Evolutionary conservation across 495 filamentous ascomycete genomes (phyloP), one percentile per base, ranked within the genome.

Genomic region (Penicillium parvum): DNA sequence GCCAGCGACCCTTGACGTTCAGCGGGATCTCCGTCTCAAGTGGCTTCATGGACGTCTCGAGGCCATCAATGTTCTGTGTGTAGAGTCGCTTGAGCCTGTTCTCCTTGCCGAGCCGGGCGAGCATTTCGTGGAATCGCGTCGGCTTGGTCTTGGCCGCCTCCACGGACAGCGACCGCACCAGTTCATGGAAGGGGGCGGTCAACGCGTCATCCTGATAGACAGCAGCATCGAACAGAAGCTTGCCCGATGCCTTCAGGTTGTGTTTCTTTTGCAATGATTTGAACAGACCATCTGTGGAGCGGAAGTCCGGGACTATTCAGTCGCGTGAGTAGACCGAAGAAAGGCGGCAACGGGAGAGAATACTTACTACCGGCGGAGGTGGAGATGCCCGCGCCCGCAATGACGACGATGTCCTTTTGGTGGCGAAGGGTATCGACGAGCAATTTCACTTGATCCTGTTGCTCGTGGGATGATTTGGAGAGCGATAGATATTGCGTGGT

Each of bases 321-420:
- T 6, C 34, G 12, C 26, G 38, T 32, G 34, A 43, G 40, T n/a
- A n/a, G n/a, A n/a, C n/a, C n/a, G n/a, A 77, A 75, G 54, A 85
- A 84, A 58, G 85, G 77, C 56, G 79, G 83, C 53, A 85, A 76
- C 79, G 57, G 45, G 43, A 46, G 47, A 45, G 40, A 42, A 55
- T 41, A 83, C 88, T 54, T 83, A 95, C 90, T 92, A 40, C 92
- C 92, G 49, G 92, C 94, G 32, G 90, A 88, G 10, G 94, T 91
- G 25, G 92, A 97, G 47, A 98, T 97, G 37, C 92, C 92, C 22
- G 92, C 92, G 36, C 92, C 92, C 21, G 91, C 91, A 64, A 98
- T 87, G 29, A 96, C 88, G 14, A 98, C 88, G 53, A 98, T 95
- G 68, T 95, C 96, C 63, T 85, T 84, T 66, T 89, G 92, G 58